These are phyloP conservation scores for Acanthamoeba healyi DNA, from an alignment of 208 protist species.

Conservation along the genomic window DNA sequence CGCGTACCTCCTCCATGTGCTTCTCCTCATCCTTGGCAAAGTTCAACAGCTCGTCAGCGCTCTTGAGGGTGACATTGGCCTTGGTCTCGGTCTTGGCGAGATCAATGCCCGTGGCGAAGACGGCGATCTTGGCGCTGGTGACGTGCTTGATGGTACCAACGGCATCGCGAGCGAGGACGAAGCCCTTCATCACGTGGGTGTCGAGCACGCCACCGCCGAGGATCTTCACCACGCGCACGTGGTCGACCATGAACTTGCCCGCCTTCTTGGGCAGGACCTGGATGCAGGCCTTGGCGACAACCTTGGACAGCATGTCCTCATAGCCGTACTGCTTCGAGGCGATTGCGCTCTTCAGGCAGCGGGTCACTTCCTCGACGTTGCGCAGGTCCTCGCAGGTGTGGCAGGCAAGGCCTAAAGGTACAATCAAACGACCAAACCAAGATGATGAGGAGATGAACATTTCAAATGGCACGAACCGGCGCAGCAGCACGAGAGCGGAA, in stretches of 20 bases:
- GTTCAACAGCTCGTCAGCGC: conserved; percentile 97
- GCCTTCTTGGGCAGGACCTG: conserved; percentile 96
- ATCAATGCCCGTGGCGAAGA: conserved; percentile 98
- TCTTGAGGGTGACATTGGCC: conserved; percentile 98
- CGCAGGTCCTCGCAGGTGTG: conserved; percentile 92
- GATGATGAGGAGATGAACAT: no score
- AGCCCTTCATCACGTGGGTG: conserved; percentile 96
- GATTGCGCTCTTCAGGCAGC: conserved; percentile 82
- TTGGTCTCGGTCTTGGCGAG: conserved; percentile 98
- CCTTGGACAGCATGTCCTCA: conserved; percentile 95
- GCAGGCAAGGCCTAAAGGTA: conserved; percentile 57
- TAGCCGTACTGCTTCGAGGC: conserved; percentile 97
- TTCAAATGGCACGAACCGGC: not conserved
- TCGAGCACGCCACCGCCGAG: conserved; percentile 96
- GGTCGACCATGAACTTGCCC: conserved; percentile 99
- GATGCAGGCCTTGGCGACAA: conserved; percentile 97
- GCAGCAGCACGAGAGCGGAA: not conserved
- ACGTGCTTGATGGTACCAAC: conserved; percentile 96
- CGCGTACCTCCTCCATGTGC: conserved; percentile 94
- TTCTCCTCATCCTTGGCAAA: conserved; percentile 98
- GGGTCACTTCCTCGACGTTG: conserved; percentile 86
- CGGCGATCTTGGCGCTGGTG: conserved; percentile 97
- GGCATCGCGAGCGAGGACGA: conserved; percentile 96
- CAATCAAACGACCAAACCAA: no score
- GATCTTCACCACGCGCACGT: conserved; percentile 99